Percentiles rank a stretch among this genome's conserved stretches.
These are phyloP conservation scores for Strobilomyces confusus DNA, from an alignment of 768 basidiomycete species.

Conservation along the genomic window DNA sequence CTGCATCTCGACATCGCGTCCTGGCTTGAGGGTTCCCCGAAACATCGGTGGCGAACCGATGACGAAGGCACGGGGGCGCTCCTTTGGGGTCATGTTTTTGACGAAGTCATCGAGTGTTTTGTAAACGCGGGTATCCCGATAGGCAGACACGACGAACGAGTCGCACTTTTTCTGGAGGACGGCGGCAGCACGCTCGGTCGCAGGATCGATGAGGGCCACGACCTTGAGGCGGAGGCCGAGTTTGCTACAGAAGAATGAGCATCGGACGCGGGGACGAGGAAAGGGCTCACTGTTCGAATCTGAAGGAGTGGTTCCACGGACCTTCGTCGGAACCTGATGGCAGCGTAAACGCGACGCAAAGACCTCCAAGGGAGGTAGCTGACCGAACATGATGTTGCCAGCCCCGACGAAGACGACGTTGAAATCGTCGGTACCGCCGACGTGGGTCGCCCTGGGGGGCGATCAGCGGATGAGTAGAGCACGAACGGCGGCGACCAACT, in stretches of 20 bases:
- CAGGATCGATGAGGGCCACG: constrained; percentile 91
- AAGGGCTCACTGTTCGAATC: constrained; percentile 72
- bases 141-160: constrained; percentile 91
- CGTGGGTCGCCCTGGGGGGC: constrained; percentile 41
- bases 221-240: constrained; percentile 95
- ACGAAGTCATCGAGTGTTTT: constrained; percentile 84
- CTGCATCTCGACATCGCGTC: constrained; percentile 84
- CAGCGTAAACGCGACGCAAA: constrained; percentile 5
- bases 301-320: constrained; percentile 92
- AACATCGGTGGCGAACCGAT: constrained; percentile 94
- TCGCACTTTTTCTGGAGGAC: constrained; percentile 88
- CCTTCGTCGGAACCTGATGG: constrained; percentile 75
- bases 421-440: constrained; percentile 69
- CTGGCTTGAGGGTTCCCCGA: constrained; percentile 71
- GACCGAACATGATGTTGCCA: constrained; percentile 98
- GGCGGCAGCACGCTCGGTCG: constrained; percentile 70
- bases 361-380: constrained; percentile 8
- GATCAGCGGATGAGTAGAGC: constrained; percentile 3
- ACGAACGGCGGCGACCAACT: constrained; percentile 38
- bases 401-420: constrained; percentile 95
- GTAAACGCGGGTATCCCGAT: constrained; percentile 83
- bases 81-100: constrained; percentile 57
- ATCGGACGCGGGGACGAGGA: not conserved
- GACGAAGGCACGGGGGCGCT: constrained; percentile 77
- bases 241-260: constrained; percentile 52